Percentiles rank a stretch among this genome's conserved stretches.
Evolutionary conservation across 441 rosid species (phyloP).

Genomic region (Manihot esculenta): DNA sequence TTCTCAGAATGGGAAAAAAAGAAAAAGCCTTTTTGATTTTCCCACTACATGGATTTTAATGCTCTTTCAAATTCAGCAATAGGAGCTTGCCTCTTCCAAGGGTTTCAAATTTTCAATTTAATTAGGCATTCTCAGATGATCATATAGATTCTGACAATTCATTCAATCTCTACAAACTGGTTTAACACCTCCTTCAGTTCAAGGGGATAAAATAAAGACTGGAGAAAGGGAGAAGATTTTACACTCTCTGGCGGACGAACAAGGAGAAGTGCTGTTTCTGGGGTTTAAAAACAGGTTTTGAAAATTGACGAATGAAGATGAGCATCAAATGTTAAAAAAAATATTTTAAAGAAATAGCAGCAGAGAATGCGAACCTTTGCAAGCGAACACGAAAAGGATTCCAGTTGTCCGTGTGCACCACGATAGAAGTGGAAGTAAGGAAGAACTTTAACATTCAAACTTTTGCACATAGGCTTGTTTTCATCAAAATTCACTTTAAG

Average conservation of each 20-base stretch:
- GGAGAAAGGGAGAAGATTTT: too few species aligned
- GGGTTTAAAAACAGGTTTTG: neutral
- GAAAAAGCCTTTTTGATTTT: neutral
- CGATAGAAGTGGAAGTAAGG: slow-evolving; percentile 96
- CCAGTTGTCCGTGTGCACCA: slow-evolving; percentile 85
- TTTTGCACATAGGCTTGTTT: slow-evolving; percentile 95
- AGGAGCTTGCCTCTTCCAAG: neutral
- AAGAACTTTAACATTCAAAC: slow-evolving; percentile 89
- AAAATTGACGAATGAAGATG: slow-evolving; percentile 13
- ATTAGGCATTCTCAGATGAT: neutral
- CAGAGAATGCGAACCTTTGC: slow-evolving; percentile 61
- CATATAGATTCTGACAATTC: neutral
- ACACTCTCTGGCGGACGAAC: too few species aligned
- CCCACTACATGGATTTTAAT: neutral
- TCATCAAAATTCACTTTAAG: slow-evolving; percentile 94
- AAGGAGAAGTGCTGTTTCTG: neutral
- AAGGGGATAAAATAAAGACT: neutral
- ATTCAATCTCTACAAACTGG: neutral
- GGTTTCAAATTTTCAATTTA: neutral
- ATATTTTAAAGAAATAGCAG: slow-evolving; percentile 6
- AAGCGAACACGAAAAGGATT: slow-evolving; percentile 94
- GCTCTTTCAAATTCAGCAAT: neutral
- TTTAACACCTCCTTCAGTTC: neutral
- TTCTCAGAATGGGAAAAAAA: too few species aligned
- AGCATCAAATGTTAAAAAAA: neutral